Base-by-base conservation (phyloP, 495 filamentous ascomycete genomes). In the Tetracladium setigerum region DNA sequence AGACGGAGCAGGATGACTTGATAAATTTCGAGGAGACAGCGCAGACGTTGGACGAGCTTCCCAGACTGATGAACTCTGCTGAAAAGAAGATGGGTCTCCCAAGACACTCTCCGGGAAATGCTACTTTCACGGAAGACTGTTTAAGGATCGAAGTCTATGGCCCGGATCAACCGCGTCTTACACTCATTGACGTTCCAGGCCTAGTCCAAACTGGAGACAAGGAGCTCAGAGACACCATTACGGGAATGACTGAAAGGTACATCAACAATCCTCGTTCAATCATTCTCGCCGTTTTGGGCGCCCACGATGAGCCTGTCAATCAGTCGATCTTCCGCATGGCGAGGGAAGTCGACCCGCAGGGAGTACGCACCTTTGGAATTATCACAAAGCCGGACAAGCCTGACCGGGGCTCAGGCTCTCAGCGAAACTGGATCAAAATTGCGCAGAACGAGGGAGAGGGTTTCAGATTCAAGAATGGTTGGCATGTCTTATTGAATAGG, bases 401-500 rank as follows among this genome's bases (percentile, higher is more conserved):
- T n/a, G n/a, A n/a, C n/a, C n/a, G n/a, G n/a, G n/a, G n/a, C n/a
- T n/a, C n/a, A n/a, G n/a, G n/a, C n/a, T n/a, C n/a, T n/a, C n/a
- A n/a, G n/a, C n/a, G n/a, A 65, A 34, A 34, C n/a, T 85, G 72
- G 54, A 57, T 84, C 8, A 60, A 71, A 4, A 62, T 82, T 2
- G 67, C 77, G 4, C 60, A 63, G 30, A 86, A 86, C 53, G 63
- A 79, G 37, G 75, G 84, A 49, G 59, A 49, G 38, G 49, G 61
- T 18, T 68, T 78, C 31, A 52, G 54, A 16, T 71, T 86, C 46
- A 60, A 69, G 34, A 69, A 84, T 0, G 82, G 82, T n/a, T 86
- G 81, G 81, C 81, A 83, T 55, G 73, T 79, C 9, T 54, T 87
- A 46, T 44, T 73, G 65, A 52, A 85, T 75, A n/a, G n/a, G n/a